Base-by-base conservation (phyloP, 345 rosid species). In the Crucihimalaya himalaica region DNA sequence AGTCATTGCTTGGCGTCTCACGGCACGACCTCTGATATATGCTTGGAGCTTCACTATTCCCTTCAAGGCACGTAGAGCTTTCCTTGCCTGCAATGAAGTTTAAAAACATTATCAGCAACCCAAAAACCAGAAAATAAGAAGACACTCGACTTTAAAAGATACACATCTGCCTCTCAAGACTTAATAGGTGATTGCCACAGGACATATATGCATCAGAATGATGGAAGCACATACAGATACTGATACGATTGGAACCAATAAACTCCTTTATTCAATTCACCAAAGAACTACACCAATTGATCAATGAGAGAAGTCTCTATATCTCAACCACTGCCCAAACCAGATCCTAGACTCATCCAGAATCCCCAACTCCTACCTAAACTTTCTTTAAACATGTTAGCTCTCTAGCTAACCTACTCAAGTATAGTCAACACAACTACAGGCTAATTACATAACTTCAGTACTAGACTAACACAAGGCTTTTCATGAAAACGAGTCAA, bases 31-130 rank as follows among this genome's bases (percentile, higher is more conserved):
- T 56, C 97, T 82, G 19, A 94, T 88, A 57, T 91, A 83, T 5
- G 98, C 97, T 79, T 94, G 98, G 20, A 94, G 97, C 85, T 68
- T 88, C 67, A 89, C 96, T 74, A 94, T 94, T 21, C 98, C 98
- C 78, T 86, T 94, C 77, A 94, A 54, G 13, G 98, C 98, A 71
- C 87, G 79, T 79, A 88, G 75, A 43, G 98, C 98, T 82, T 91
- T 89, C 81, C 89, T 88, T 47, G 98, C 97, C 98, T 93, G 70
- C 75, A 80, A 63, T 19, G 42, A 42, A 53, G 32, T 34, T 78
- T 14, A 61, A 48, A 11, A 52, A 25, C 27, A 12, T 45, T 31
- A 62, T 35, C 66, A 25, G 47, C 28, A 34, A 59, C 34, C 66
- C 8, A 32, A 11, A 20, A 20, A 5, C 12, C 6, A 35, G 14